Evolutionary conservation across 345 rosid genomes (phyloP), one percentile per base, ranked within the genome.

Genomic region (Dipteronia sinensis): DNA sequence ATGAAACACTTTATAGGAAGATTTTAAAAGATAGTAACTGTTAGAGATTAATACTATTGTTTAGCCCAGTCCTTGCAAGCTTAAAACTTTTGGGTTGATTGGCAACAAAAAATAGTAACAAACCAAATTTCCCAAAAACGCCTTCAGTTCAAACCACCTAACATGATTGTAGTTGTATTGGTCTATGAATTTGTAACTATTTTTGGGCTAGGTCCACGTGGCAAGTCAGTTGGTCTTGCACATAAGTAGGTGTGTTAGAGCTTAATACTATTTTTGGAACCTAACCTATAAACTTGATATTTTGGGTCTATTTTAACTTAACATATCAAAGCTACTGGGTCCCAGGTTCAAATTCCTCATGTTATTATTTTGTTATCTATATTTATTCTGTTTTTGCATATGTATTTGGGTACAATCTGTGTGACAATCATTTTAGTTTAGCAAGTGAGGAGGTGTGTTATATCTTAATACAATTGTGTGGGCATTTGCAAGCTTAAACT

Each of bases 1-100:
- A 75, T 82, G 79, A 72, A 82, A 62, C 62, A 63, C 69, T 59
- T 12, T 9, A 65, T 47, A 42, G 10, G n/a, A 74, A 53, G 59
- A 34, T 49, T 23, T 59, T 15, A 34, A 68, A 80, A 74, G 65
- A 76, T 68, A 62, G 47, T 22, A 59, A 59, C 27, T 3, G 6
- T 17, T 53, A 53, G n/a, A 53, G 58, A 1, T 53, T 53, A 46
- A 53, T 53, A 17, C 20, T 17, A 53, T 16, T 53, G 58, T 53
- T 53, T 53, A 16, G 58, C 19, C n/a, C 7, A 1, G 56, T 53
- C 19, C 55, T 53, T 53, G 58, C n/a, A 53, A 6, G 58, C 58
- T 59, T 8, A 59, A 59, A 59, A 59, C 27, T 22, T 59, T 59
- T 19, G 23, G 22, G 25, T 22, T n/a, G 27, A 59, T 59, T 59